phyloP scores from a whole-genome alignment of 495 filamentous ascomycete genomes.

The Penicillium coffeae region DNA sequence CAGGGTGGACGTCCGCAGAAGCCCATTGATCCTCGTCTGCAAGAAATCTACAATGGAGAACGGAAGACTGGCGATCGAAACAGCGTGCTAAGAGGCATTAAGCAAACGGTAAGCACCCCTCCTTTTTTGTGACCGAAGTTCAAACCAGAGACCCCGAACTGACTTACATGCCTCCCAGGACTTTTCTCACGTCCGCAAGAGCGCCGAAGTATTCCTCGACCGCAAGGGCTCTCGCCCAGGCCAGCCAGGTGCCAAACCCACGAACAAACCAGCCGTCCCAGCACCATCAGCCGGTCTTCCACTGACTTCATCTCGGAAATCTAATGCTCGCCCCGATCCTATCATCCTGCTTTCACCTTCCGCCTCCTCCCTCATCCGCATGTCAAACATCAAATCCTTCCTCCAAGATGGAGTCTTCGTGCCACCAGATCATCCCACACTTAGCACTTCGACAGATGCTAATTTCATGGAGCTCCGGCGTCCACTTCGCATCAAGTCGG shows the following conservation, averaged over 20 bases:
- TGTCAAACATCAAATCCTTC: slow-evolving; percentile 96
- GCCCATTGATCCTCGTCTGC: slow-evolving; percentile 71
- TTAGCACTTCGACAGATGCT: slow-evolving; percentile 53
- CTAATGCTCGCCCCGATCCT: slow-evolving; percentile 70
- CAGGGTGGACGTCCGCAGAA: slow-evolving; percentile 46
- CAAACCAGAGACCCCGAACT: too few relatives aligned
- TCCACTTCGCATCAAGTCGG: slow-evolving; percentile 63
- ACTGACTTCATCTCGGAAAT: slow-evolving; percentile 42
- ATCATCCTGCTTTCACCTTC: slow-evolving; percentile 99
- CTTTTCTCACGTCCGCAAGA: slow-evolving; percentile 90
- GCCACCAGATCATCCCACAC: slow-evolving; percentile 64
- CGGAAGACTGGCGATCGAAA: slow-evolving; percentile 90
- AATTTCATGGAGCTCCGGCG: slow-evolving; percentile 84
- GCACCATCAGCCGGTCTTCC: slow-evolving; percentile 43
- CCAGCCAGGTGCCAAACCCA: slow-evolving; percentile 40
- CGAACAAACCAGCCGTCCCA: slow-evolving; percentile 35
- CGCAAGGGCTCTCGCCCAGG: slow-evolving; percentile 49
- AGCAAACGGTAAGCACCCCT: slow-evolving; percentile 67
- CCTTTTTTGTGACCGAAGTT: too few relatives aligned
- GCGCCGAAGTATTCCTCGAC: slow-evolving; percentile 72
- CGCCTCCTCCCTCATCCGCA: slow-evolving; percentile 92
- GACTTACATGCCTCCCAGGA: slow-evolving; percentile 53
- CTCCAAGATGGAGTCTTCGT: slow-evolving; percentile 80
- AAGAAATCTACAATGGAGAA: slow-evolving; percentile 87
- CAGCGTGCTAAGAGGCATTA: slow-evolving; percentile 79